Evolutionary conservation across 208 protist species (phyloP), one percentile per base, ranked within the genome.

Genomic region (Trypanosoma theileri): DNA sequence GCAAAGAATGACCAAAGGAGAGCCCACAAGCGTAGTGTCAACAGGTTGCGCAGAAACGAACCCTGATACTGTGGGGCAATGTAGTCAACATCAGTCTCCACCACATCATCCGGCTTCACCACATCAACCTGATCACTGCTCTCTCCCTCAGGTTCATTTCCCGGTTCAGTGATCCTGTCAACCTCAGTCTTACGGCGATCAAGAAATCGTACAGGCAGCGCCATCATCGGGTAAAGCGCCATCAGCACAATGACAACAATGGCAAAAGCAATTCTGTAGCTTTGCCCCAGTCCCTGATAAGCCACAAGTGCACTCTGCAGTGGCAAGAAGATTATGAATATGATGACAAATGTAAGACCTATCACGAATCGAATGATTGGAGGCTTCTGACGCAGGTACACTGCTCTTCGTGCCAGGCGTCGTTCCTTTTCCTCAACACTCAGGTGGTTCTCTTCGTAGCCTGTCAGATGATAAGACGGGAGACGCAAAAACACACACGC

Each of bases 311-410:
- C 68, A 69, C 86, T 83, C 57, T 92, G 78, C 1, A 79, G 21
- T 1, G 89, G 85, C 16, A 94, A 71, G 67, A 89, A 91, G 26
- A 92, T 56, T 28, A 86, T 76, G 26, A 94, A 75, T 0, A 84
- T 24, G 22, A 74, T 55, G 10, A 94, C 77, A 48, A 94, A 35
- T 22, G 50, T 60, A 62, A 92, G 86, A 12, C 84, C 89, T 24
- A 84, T 67, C 1, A 42, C 66, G 66, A 94, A 94, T 14, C 89
- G 83, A 10, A 78, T 59, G 10, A 67, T 66, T 1, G 89, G 87
- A 9, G 89, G 84, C 28, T 89, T 80, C 56, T 94, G 87, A 44
- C 83, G 79, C 35, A 88, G 71, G 66, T 91, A 94, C 4, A 78
- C 70, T 7, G 69, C 58, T 48, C 88, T 89, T 3, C 74, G 77